Percentiles rank a stretch among this genome's conserved stretches.
Conservation (phyloP, 768 basidiomycete genomes). For the Zangia roseola region DNA sequence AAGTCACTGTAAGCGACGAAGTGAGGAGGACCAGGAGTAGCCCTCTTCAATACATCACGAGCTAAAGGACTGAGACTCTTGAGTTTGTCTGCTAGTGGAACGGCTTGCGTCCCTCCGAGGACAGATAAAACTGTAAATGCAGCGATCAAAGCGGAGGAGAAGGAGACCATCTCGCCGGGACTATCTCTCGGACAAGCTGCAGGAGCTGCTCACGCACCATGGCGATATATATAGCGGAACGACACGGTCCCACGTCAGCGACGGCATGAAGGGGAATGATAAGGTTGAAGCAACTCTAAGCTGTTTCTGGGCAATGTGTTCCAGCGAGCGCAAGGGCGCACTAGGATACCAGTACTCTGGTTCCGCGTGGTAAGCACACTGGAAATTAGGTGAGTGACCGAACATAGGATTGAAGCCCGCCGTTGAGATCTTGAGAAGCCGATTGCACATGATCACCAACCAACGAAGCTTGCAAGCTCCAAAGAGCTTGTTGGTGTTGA, state of each 20-base stretch:
- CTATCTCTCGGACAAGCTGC: not conserved
- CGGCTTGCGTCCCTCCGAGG: slow-evolving; percentile 12
- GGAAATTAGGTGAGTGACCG: not conserved
- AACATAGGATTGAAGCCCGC: not conserved
- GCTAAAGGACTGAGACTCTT: slow-evolving; percentile 20
- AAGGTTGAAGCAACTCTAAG: not conserved
- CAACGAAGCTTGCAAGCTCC: not conserved
- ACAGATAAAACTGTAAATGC: slow-evolving; percentile 6
- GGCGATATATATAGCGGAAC: slow-evolving; percentile 17
- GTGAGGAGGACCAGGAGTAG: slow-evolving; percentile 45
- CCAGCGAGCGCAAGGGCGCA: not conserved
- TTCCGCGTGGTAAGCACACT: not conserved
- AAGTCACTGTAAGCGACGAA: slow-evolving; percentile 43
- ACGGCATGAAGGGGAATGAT: not conserved
- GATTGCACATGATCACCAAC: not conserved
- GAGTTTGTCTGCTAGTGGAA: slow-evolving; percentile 24
- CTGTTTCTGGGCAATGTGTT: not conserved
- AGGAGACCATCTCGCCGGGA: slow-evolving; percentile 15
- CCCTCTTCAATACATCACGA: slow-evolving; percentile 19
- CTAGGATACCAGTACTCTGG: not conserved
- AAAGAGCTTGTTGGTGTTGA: not conserved
- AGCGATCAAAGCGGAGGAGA: slow-evolving; percentile 5
- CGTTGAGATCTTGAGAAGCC: too few species aligned
- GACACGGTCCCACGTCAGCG: not conserved
- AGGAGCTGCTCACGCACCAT: not conserved